Evolutionary conservation across 805 yeast species (phyloP), one percentile per base, ranked within the genome.

Genomic region (Yarrowia sp.): DNA sequence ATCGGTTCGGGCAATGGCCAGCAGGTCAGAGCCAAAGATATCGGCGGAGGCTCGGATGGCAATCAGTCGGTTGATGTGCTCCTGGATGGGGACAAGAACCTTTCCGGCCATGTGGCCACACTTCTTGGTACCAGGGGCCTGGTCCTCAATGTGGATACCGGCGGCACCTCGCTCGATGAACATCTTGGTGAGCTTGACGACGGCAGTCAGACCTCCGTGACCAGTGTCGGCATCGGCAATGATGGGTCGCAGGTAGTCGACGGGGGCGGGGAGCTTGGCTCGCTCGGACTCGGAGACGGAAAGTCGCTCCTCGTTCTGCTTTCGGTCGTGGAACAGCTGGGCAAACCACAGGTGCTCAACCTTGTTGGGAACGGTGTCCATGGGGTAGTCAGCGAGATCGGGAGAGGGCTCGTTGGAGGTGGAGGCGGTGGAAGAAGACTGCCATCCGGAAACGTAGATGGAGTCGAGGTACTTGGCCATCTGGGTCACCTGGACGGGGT

Each of bases 51-150:
- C 91, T 78, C 98, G 88, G 73, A 93, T 90, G 58, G 98, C 96
- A 69, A 91, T 87, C 76, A 93, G 83, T 77, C 98, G 86, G 81
- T 90, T 92, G 78, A 93, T 90, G 79, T 93, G 98, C 81, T 93
- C 98, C 79, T 92, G 97, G 67, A 92, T 95, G 68, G 98, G 98
- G 68, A 93, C 97, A 71, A 93, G 85, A 64, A 95, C 98, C 79
- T 95, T 91, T 72, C 98, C 98, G 70, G 96, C 98, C 98, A 93
- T 93, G 79, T 93, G 98, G 67, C 98, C 98, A 81, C 98, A 93
- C 81, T 93, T 93, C 79, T 93, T 93, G 72, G 98, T 93, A 73
- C 98, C 97, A 65, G 98, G 97, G 65, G 98, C 97, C 83, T 93
- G 98, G 79, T 93, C 98, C 81, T 93, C 99, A 76, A 93, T 92